Base-by-base conservation (phyloP, 768 basidiomycete species). In the Pleurotus tuoliensis region DNA sequence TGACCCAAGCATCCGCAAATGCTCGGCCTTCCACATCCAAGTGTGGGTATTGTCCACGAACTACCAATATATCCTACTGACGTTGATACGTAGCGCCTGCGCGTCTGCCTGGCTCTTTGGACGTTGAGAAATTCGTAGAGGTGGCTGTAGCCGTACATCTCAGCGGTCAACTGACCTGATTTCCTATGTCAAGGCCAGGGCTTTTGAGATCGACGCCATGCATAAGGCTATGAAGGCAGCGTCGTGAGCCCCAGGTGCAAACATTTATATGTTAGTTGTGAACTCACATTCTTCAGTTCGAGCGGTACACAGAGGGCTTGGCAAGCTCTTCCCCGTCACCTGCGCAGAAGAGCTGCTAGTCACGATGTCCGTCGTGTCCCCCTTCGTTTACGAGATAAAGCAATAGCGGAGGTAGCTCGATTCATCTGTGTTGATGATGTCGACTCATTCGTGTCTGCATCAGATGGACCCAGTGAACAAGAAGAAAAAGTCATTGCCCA, bases 351-450 rank as follows among this genome's bases (percentile, higher is more conserved):
- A 65, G 96, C 96, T 9, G 96, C 97, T 2, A 94, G 92, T 64
- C 96, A 98, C 69, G 90, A 98, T 69, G 86, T 94, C 20, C 86
- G 93, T 3, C 84, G 95, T 9, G 92, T 99, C 27, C 96, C 96
- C 1, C 68, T 82, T n/a, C 80, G 90, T 15, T 75, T 98, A 27
- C 81, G 95, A 54, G 84, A 83, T 46, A 90, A 89, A 67, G 95
- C 96, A 3, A 78, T 78, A 16, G 78, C 84, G 25, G 96, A 98
- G 81, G 95, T 63, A 56, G 73, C 64, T 27, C 20, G 16, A 43
- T 16, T 25, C 22, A 22, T 5, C 5, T 16, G 15, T n/a, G 5
- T 27, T 22, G n/a, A n/a, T 15, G 55, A 44, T 38, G 46, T 44
- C 8, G 25, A 57, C 5, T 4, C 34, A 39, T 20, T 12, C 57